Conservation (phyloP, 176 grass and related monocot genomes). For the Rhynchospora pubera region DNA sequence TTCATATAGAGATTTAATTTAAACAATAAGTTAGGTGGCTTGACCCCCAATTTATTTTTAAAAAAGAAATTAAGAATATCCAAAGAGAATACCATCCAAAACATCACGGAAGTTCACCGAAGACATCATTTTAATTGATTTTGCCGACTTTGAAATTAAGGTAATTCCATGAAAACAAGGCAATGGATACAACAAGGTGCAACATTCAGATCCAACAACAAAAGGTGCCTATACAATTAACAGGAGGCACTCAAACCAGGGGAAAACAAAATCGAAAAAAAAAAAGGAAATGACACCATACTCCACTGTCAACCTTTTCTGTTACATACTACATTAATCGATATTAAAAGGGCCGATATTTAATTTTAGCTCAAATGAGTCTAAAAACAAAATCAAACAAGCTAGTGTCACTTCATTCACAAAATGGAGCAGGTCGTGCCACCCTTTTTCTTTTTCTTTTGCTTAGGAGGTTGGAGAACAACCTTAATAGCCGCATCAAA, state of each 20-base stretch:
- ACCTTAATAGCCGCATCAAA: slow-evolving; percentile 81
- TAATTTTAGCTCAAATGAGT: slow-evolving; percentile 15
- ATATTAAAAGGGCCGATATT: neutral
- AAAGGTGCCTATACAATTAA: slow-evolving; percentile 13
- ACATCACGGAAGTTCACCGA: neutral
- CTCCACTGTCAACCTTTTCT: slow-evolving; percentile 1
- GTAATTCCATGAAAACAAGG: slow-evolving; percentile 3
- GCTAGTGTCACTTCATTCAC: slow-evolving; percentile 32
- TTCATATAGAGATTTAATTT: too few species aligned
- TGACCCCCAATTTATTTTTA: too few species aligned
- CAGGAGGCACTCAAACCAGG: neutral
- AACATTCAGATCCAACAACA: slow-evolving; percentile 1
- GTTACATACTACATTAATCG: neutral
- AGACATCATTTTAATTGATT: neutral
- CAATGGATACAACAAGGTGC: slow-evolving; percentile 7
- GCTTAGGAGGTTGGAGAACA: slow-evolving; percentile 71
- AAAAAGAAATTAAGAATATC: too few species aligned
- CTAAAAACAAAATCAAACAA: slow-evolving; percentile 2
- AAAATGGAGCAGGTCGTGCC: slow-evolving; percentile 53
- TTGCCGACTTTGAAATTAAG: neutral
- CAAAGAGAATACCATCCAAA: neutral
- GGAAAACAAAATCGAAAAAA: neutral
- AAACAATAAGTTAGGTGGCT: too few species aligned
- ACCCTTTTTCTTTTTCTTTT: slow-evolving; percentile 57
- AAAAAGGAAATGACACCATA: neutral